Evolutionary conservation across 495 filamentous ascomycete species (phyloP), one percentile per base, ranked within the genome.

Genomic region (Xylaria curta): DNA sequence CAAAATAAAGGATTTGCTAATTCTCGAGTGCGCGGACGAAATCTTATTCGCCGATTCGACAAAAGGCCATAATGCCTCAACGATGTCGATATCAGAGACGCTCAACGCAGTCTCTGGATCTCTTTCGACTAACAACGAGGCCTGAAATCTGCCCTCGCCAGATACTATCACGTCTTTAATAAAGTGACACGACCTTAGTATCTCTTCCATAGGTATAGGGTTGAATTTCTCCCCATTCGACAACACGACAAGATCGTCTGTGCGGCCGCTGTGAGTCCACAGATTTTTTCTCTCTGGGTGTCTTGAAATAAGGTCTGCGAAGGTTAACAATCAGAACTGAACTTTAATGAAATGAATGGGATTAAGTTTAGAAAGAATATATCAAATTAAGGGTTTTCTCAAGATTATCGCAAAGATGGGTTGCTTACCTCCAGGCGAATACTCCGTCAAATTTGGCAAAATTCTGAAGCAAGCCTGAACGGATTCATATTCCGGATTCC

Each of bases 111-210:
- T 17, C 13, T 56, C 53, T 17, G 53, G 53, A 17, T 56, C 53
- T 19, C 21, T 56, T 56, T 56, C 53, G 13, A 56, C 53, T 31
- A 56, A 6, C 24, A 56, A 13, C 13, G 53, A 31, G 26, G 53
- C 53, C 26, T 56, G 53, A 13, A 56, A 56, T 56, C 53, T 28
- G 12, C 53, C 53, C 26, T 56, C 53, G 5, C 53, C 53, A 10
- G 53, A 56, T 56, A 56, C 53, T 17, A 56, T 56, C 53, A 56
- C 53, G 26, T 56, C 53, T 31, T 31, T 56, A 31, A 56, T 13
- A 2, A 31, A 56, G 31, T 31, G 53, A 17, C 53, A 56, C 28
- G 53, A 56, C 2, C 53, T 56, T 17, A 56, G 26, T 56, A 31
- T 17, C 26, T 56, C 53, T 31, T 56, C 53, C 15, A 56, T 56